Evolutionary conservation across 345 rosid genomes (phyloP).

Genomic region (Excoecaria cochinchinensis): DNA sequence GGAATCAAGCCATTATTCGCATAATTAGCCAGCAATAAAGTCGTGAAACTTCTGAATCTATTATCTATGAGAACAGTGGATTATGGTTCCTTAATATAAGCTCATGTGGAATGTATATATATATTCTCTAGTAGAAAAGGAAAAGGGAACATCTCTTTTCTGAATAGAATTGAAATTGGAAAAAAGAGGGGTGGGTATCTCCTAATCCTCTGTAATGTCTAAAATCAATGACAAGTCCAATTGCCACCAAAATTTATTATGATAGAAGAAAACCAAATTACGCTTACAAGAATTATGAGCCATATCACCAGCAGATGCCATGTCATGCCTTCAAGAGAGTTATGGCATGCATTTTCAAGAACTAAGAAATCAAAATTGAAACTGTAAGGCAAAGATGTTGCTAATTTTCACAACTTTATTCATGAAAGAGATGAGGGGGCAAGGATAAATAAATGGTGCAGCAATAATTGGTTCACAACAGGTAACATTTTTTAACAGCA

Average conservation of each 20-base stretch:
- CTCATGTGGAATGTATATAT: not conserved
- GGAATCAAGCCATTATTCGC: not conserved
- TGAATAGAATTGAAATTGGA: not conserved
- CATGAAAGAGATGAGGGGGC: not conserved
- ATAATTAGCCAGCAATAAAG: not conserved
- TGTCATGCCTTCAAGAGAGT: not conserved
- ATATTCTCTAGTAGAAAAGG: not conserved
- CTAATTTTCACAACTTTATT: not conserved
- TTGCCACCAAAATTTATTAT: not conserved
- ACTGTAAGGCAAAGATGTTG: not conserved
- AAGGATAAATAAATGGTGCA: not conserved
- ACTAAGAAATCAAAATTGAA: not conserved
- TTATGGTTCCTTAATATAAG: not conserved
- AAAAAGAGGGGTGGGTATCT: not conserved
- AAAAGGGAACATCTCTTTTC: not conserved
- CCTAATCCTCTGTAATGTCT: not conserved
- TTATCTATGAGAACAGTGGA: not conserved
- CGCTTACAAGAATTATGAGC: not conserved
- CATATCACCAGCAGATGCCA: not conserved
- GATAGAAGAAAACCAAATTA: not conserved
- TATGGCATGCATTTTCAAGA: not conserved
- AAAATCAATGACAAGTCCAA: not conserved
- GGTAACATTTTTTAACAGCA: not conserved
- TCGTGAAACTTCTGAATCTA: not conserved
- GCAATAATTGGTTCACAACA: not conserved